Evolutionary conservation across 2,329 filamentous ascomycete species (phyloP), one percentile per base, ranked within the genome.

Genomic region (Sporothrix mexicana): DNA sequence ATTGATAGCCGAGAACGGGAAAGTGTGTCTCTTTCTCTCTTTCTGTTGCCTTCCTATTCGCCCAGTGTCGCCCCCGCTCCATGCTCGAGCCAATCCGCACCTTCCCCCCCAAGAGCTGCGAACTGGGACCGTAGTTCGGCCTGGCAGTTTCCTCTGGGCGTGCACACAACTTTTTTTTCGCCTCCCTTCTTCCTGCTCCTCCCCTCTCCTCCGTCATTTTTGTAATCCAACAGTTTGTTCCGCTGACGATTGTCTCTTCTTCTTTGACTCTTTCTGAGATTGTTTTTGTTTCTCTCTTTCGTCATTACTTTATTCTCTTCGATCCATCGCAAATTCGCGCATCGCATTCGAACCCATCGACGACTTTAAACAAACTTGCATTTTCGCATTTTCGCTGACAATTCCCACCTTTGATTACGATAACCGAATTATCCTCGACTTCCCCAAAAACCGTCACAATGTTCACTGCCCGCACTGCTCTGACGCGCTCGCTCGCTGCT

Each of bases 401-500:
- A 8, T 36, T 41, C 57, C 30, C 30, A 36, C 30, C 30, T 36
- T 59, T 45, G 25, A 59, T 47, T 10, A 25, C 30, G 20, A 69
- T 57, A 12, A 59, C 49, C 20, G 9, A 7, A 53, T 36, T 41
- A 4, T 17, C 13, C 36, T n/a, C 68, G n/a, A 43, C 36, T 12
- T n/a, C 61, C 62, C 62, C 36, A 67, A 15, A 45, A 51, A 30
- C 41, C 62, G 2, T 43, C 71, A 73, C 53, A 17, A 76, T 76
- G 75, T 75, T 75, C 23, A 72, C 75, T n/a, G 51, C 69, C 9
- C 71, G 74, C 55, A 71, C 71, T 9, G 10, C 74, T 7, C 62
- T 74, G 57, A 66, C 72, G 15, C 75, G 74, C 67, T 61, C 74
- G 23, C 43, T 75, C 47, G 73, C 72, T 66, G 72, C 74, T 23